These are phyloP conservation scores for Aspergillus panamensis DNA, from an alignment of 495 filamentous ascomycete species.

Conservation along the genomic window DNA sequence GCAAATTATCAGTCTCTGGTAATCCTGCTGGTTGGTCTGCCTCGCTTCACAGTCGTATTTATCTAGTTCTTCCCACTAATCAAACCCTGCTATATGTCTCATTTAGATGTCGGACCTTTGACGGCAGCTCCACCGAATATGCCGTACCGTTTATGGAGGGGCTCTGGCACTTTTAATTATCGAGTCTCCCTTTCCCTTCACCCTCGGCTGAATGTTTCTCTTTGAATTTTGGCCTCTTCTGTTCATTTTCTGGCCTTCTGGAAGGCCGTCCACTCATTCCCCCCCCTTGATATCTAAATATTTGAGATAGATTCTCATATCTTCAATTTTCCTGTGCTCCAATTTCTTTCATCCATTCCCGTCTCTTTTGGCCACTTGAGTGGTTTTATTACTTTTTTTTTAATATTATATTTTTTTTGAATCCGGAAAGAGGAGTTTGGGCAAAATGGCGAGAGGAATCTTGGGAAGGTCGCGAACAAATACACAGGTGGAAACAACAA, in stretches of 20 bases:
- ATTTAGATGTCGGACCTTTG: constrained; percentile 25
- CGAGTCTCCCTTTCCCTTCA: constrained; percentile 14
- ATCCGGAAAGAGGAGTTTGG: neutral
- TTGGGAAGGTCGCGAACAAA: constrained; percentile 32
- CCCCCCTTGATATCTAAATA: constrained; percentile 3
- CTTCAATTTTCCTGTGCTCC: constrained; percentile 9
- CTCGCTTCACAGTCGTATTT: constrained; percentile 18
- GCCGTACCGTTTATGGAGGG: constrained; percentile 9
- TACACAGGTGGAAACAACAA: constrained; percentile 26
- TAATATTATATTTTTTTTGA: neutral
- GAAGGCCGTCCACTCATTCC: constrained; percentile 46
- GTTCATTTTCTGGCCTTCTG: constrained; percentile 39
- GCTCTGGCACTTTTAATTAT: constrained; percentile 15
- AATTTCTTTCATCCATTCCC: neutral
- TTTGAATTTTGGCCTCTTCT: constrained; percentile 16
- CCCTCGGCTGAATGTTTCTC: constrained; percentile 12
- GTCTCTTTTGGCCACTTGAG: neutral
- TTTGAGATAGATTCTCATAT: constrained; percentile 16
- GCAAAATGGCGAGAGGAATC: constrained; percentile 28
- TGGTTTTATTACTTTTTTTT: constrained; percentile 18
- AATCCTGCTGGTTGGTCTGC: constrained; percentile 12
- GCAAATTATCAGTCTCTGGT: constrained; percentile 12
- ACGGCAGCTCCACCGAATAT: constrained; percentile 20
- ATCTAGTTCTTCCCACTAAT: constrained; percentile 19
- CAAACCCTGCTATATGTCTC: constrained; percentile 27